Percentiles rank a stretch among this genome's conserved stretches.
Conservation (phyloP, 768 basidiomycete species). For the Cytidiella melzeri region DNA sequence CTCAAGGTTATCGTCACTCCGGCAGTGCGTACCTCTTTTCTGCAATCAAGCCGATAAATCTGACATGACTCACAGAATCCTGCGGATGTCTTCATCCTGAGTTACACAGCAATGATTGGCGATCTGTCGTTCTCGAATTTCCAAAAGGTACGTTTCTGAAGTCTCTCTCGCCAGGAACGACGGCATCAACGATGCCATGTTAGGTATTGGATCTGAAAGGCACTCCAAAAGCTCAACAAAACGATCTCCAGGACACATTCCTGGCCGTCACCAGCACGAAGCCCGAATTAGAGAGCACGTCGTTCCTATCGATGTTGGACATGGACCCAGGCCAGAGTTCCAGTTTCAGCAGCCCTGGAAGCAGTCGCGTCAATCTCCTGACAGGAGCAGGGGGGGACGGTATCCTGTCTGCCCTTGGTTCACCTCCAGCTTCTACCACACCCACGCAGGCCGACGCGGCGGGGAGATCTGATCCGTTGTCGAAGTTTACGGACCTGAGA, state of each 20-base stretch:
- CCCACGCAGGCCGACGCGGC: conserved; percentile 51
- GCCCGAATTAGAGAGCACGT: conserved; percentile 79
- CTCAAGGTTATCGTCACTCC: conserved; percentile 95
- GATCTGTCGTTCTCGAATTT: conserved; percentile 96
- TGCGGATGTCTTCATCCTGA: conserved; percentile 88
- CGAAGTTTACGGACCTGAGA: conserved; percentile 80
- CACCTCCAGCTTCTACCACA: conserved; percentile 60
- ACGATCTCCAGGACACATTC: conserved; percentile 86
- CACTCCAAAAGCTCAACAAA: conserved; percentile 79
- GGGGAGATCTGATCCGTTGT: conserved; percentile 36
- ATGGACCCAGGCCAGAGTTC: conserved; percentile 77
- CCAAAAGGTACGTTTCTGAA: conserved; percentile 74
- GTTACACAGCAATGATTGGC: conserved; percentile 91
- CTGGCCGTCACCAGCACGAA: conserved; percentile 90
- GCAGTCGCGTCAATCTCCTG: conserved; percentile 51
- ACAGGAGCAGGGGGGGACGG: conserved; percentile 40
- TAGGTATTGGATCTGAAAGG: conserved; percentile 95
- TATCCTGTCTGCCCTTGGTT: conserved; percentile 52
- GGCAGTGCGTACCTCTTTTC: conserved; percentile 45
- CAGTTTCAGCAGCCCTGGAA: conserved; percentile 58
- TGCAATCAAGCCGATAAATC: background rate
- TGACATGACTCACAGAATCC: conserved; percentile 54
- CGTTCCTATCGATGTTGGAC: conserved; percentile 89
- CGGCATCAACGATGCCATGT: background rate
- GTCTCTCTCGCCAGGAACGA: background rate